Evolutionary conservation across 805 yeast genomes (phyloP).

Genomic region (Candida adriatica): DNA sequence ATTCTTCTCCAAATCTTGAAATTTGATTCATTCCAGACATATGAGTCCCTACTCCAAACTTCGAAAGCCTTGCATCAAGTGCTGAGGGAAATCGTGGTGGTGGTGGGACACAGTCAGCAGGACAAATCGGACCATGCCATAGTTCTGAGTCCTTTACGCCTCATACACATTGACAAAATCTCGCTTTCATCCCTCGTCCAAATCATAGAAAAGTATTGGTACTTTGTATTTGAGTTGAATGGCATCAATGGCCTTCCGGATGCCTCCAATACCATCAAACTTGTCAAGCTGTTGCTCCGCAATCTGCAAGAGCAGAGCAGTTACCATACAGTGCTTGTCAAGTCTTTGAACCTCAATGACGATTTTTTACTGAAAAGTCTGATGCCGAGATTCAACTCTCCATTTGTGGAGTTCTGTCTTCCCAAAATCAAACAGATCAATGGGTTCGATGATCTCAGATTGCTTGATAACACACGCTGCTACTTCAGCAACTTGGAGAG

Average conservation of each 20-base stretch:
- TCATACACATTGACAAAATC: conserved; percentile 5
- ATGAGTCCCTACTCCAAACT: conserved; percentile 8
- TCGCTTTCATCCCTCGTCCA: conserved; percentile 6
- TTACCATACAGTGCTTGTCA: conserved; percentile 12
- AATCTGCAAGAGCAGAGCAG: conserved; percentile 7
- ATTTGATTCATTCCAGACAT: conserved; percentile 9
- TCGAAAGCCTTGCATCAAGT: conserved; percentile 4
- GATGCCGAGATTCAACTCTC: conserved; percentile 16
- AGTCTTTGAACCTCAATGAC: conserved; percentile 2
- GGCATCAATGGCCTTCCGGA: not conserved
- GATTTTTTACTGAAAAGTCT: conserved; percentile 10
- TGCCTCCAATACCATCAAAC: conserved; percentile 1
- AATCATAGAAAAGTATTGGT: conserved; percentile 6
- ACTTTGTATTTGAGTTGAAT: conserved; percentile 11
- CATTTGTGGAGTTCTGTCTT: conserved; percentile 15
- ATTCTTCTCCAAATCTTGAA: conserved; percentile 8
- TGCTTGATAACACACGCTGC: conserved; percentile 20
- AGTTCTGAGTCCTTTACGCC: not conserved
- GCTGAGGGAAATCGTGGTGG: conserved; percentile 7
- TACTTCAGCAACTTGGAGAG: conserved; percentile 11
- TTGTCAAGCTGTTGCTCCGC: conserved; percentile 13
- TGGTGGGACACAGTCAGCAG: conserved; percentile 6
- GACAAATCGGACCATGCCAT: not conserved
- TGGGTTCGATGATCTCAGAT: conserved; percentile 17
- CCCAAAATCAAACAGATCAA: conserved; percentile 10